phyloP scores from a whole-genome alignment of 1,284 basidiomycete species.

The Cryptococcus depauperatus region DNA sequence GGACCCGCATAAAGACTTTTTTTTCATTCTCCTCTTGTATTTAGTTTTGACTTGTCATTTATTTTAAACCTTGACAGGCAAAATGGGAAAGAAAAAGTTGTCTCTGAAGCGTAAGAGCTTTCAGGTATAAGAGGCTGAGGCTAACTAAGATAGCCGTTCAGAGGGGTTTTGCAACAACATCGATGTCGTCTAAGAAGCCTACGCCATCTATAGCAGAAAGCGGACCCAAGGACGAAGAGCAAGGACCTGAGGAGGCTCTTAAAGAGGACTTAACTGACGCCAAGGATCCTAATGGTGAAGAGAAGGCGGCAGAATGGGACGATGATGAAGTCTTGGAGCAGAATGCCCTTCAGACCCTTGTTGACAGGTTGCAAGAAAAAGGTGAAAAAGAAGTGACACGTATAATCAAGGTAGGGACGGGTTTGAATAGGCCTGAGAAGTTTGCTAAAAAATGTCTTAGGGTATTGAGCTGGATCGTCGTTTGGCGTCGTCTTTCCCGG shows the following conservation, averaged over 20 bases:
- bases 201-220: neutral
- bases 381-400: conserved; percentile 79
- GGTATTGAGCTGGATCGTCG: conserved; percentile 75
- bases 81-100: conserved; percentile 81
- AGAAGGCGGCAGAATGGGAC: conserved; percentile 17
- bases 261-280: neutral
- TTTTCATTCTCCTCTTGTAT: neutral
- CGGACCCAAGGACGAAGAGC: conserved; percentile 21
- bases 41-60: too few relatives aligned
- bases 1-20: neutral
- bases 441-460: conserved; percentile 45
- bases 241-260: conserved; percentile 13
- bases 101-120: conserved; percentile 68
- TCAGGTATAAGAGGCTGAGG: too few relatives aligned
- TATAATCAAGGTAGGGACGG: conserved; percentile 51
- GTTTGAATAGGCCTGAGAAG: neutral
- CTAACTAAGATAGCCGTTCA: conserved; percentile 42
- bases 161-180: conserved; percentile 76
- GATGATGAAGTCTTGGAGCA: conserved; percentile 17
- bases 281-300: conserved; percentile 13
- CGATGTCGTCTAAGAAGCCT: conserved; percentile 32
- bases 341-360: conserved; percentile 44
- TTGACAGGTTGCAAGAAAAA: conserved; percentile 78
- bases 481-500: conserved; percentile 58
- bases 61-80: too few relatives aligned